Conservation (phyloP, 768 basidiomycete genomes). For the Rhizopogon rudus region DNA sequence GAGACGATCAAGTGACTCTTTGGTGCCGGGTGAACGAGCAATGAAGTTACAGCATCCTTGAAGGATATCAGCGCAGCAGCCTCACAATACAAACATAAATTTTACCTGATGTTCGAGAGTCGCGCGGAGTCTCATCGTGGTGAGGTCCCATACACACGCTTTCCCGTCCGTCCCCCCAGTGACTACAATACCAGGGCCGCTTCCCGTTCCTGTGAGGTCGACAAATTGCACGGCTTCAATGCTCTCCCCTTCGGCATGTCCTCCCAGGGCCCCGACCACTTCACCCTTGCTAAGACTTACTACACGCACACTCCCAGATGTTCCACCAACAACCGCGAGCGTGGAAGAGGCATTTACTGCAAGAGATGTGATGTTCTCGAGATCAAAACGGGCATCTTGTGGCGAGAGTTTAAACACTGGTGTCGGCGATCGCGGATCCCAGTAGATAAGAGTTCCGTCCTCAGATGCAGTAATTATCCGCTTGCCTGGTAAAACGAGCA, state of each 20-base stretch:
- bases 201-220: conserved; percentile 58
- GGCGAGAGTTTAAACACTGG: conserved; percentile 80
- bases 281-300: conserved; percentile 86
- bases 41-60: conserved; percentile 83
- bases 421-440: conserved; percentile 80
- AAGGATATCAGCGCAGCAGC: not conserved
- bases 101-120: conserved; percentile 77
- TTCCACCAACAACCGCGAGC: conserved; percentile 87
- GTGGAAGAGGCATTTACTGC: conserved; percentile 84
- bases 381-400: conserved; percentile 65
- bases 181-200: conserved; percentile 59
- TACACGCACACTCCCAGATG: conserved; percentile 79
- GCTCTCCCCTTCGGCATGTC: conserved; percentile 84
- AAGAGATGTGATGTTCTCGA: conserved; percentile 83
- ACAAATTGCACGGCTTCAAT: conserved; percentile 85
- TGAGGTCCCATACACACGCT: conserved; percentile 91
- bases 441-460: conserved; percentile 78
- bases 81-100: conserved; percentile 15
- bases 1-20: conserved; percentile 77
- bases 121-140: conserved; percentile 76
- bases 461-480: conserved; percentile 83
- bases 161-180: conserved; percentile 94
- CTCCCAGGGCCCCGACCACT: conserved; percentile 69
- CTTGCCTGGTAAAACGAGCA: conserved; percentile 51
- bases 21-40: conserved; percentile 71